Percentiles rank a stretch among this genome's conserved stretches.
Evolutionary conservation across 2,329 filamentous ascomycete genomes (phyloP).

Genomic region (Passalora sequoiae): DNA sequence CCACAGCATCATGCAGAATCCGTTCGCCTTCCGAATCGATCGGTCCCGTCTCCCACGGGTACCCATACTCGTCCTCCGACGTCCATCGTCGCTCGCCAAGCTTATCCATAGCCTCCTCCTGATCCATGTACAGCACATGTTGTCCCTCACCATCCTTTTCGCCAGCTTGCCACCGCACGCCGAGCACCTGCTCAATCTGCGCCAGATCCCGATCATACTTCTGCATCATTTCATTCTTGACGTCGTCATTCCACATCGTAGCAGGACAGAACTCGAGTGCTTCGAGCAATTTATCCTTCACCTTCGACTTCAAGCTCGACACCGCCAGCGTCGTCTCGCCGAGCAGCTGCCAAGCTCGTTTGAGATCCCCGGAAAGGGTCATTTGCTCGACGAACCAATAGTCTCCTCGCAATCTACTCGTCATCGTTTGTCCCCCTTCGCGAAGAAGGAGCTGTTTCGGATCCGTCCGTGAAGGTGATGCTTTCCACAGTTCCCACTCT

Average conservation of each 20-base stretch:
- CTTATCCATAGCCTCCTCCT: constrained; percentile 28
- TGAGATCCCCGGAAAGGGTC: constrained; percentile 26
- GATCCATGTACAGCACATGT: constrained; percentile 26
- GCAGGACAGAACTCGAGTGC: constrained; percentile 22
- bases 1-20: constrained; percentile 22
- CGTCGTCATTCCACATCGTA: constrained; percentile 23
- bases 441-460: constrained; percentile 18
- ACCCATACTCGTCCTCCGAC: constrained; percentile 28
- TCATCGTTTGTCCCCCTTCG: constrained; percentile 13
- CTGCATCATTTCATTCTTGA: constrained; percentile 24
- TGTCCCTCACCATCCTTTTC: constrained; percentile 21
- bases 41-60: constrained; percentile 23
- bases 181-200: constrained; percentile 30
- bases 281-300: constrained; percentile 27
- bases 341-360: constrained; percentile 30
- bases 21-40: constrained; percentile 19
- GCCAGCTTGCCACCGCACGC: constrained; percentile 27
- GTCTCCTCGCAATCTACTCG: constrained; percentile 29
- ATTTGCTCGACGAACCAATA: constrained; percentile 35
- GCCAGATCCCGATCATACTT: constrained; percentile 30
- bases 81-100: constrained; percentile 24
- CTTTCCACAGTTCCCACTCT: constrained; percentile 34
- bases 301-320: constrained; percentile 15
- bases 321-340: constrained; percentile 25
- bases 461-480: constrained; percentile 15